Percentiles rank a stretch among this genome's conserved stretches.
These are phyloP conservation scores for Chenopodium quinoa DNA, from an alignment of 148 eudicot species.

Conservation along the genomic window DNA sequence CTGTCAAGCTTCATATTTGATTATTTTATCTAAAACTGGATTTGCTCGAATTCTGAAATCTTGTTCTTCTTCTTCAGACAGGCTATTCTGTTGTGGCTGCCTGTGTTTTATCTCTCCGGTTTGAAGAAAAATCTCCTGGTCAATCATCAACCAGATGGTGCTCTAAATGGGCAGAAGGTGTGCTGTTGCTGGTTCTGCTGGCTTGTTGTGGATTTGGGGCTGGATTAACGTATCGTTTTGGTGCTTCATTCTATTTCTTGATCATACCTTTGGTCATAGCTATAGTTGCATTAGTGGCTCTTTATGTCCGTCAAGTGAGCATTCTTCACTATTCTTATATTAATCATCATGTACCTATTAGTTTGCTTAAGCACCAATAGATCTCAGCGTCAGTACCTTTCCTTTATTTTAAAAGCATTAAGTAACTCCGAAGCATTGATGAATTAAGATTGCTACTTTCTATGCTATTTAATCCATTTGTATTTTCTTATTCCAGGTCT, in stretches of 20 bases:
- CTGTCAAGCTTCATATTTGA: not conserved
- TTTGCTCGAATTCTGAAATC: constrained; percentile 15
- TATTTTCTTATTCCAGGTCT: constrained; percentile 42
- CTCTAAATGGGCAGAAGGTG: constrained; percentile 75
- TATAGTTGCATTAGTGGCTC: constrained; percentile 47
- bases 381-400: not conserved
- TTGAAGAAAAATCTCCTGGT: constrained; percentile 52
- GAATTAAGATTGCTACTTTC: not conserved
- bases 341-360: not conserved
- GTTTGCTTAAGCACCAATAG: not conserved
- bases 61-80: constrained; percentile 56
- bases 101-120: constrained; percentile 83
- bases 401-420: not conserved
- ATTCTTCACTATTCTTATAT: not conserved
- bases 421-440: not conserved
- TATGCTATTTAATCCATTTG: not conserved
- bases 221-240: constrained; percentile 72
- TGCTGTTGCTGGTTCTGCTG: constrained; percentile 54
- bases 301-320: constrained; percentile 80
- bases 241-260: constrained; percentile 51
- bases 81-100: constrained; percentile 98
- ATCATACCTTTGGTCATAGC: constrained; percentile 57
- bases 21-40: not conserved
- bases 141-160: constrained; percentile 44
- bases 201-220: constrained; percentile 77